Evolutionary conservation across 2,329 filamentous ascomycete species (phyloP), one percentile per base, ranked within the genome.

Genomic region (Colletotrichum lentis): DNA sequence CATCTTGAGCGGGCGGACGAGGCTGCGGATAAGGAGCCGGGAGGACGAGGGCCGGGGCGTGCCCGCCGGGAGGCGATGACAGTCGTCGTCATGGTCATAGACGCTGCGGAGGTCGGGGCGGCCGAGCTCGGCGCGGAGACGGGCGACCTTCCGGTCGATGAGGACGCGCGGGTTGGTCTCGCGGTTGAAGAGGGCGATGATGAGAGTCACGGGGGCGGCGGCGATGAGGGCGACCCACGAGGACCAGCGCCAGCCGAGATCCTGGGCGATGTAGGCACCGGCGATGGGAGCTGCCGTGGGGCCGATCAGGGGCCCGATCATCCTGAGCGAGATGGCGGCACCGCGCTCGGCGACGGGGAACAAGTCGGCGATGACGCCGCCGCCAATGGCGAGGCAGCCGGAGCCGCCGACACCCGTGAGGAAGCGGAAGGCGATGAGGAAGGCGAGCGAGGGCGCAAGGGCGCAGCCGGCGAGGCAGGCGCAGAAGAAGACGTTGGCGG

Each of bases 401-500:
- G 82, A 84, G 1, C 86, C 88, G 5, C 87, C 85, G 3, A 90
- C 76, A 0, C 89, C 89, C 3, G 85, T 84, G 52, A 88, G 76
- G 73, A 88, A 86, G 14, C 86, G 82, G 73, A 88, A 91, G 2
- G 83, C 81, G 37, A 90, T 84, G 53, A 91, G 81, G 46, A 84
- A 77, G 20, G 76, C 75, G 56, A 91, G 79, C 6, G 75, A 77
- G 1, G 85, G 85, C 0, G 88, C 82, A 4, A 91, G 79, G 1
- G 88, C 90, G 66, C 88, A 90, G 0, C 86, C 89, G 70, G 92
- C 83, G 53, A 86, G 86, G 80, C 88, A 91, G 1, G 85, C 74
- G 64, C 87, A 83, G 75, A 91, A 92, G 66, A 88, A 81, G 6
- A 83, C 73, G 70, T 88, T 91, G 65, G 87, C 85, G 2, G 73